Base-by-base conservation (phyloP, 257 asterid genomes). In the Gentiana dahurica region DNA sequence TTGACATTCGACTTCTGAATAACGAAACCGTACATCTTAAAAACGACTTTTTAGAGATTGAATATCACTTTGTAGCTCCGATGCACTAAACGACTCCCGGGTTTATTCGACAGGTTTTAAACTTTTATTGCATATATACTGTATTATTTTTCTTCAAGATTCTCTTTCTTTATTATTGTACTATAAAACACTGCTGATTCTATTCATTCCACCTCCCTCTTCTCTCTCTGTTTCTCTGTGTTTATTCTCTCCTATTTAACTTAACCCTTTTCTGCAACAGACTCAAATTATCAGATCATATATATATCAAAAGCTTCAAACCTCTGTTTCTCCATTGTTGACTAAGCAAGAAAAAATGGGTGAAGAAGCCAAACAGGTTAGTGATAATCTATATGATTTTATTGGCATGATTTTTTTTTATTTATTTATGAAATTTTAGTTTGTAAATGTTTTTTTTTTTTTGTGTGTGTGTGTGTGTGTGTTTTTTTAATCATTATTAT, bases 321-420 rank as follows among this genome's bases (percentile, higher is more conserved):
- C 10, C 3, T 24, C 8, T 36, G 4, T 43, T 34, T 39, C 33
- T 34, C 8, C 45, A 34, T 34, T 33, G 32, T 34, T 35, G 10
- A 6, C 15, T 13, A 8, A 32, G 49, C 3, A 45, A 52, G 10
- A 55, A 34, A 24, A 1, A 67, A 86, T 87, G 95, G 94, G 91
- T 38, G 95, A 81, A 71, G 85, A 79, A 77, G 73, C 65, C 51
- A 74, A 81, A 59, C 77, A 75, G 90, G 95, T 83, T 51, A 2
- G 67, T 61, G 3, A 24, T 24, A 24, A 2, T 6, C 1, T 47
- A 47, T 47, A 9, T 47, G 51, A 13, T 3, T 13, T 48, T 48
- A 48, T 3, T 24, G 24, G 24, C 24, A 24, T 24, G 24, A 0
- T 24, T 24, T 24, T 35, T 35, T 24, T 24, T 24, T 24, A 24